Evolutionary conservation across 2,329 filamentous ascomycete genomes (phyloP).

Genomic region (Paracoccidioides brasiliensis): DNA sequence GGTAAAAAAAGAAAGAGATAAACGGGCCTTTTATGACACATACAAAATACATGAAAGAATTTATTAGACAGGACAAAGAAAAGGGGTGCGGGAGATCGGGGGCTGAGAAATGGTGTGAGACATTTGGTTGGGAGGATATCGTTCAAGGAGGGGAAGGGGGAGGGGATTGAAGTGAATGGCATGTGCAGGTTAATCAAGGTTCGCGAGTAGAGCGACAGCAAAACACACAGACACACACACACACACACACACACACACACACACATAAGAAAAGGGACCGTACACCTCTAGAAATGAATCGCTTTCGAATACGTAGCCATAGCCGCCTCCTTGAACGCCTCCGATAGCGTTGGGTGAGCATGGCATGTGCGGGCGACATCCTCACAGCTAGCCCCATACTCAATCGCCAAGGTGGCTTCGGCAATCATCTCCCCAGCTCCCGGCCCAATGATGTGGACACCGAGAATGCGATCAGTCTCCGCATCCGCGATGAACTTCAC

Average conservation of each 20-base stretch:
- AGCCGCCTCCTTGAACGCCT: conserved; percentile 98
- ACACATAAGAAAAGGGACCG: background rate
- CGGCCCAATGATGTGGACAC: conserved; percentile 90
- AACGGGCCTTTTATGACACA: background rate
- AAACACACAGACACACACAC: background rate
- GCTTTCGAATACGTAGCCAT: conserved; percentile 95
- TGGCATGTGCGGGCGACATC: conserved; percentile 92
- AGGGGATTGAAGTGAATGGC: no score
- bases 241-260: no score
- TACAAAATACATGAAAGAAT: background rate
- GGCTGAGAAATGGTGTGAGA: no score
- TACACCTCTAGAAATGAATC: conserved; percentile 66
- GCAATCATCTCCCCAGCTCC: conserved; percentile 99
- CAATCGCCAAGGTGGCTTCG: conserved; percentile 83
- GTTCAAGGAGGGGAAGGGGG: no score
- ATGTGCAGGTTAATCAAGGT: no score
- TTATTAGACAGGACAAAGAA: background rate
- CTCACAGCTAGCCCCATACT: conserved; percentile 92
- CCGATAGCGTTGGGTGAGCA: conserved; percentile 87
- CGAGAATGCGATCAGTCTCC: conserved; percentile 89
- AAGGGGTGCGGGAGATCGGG: background rate
- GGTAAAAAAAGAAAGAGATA: background rate
- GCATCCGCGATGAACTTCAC: conserved; percentile 96
- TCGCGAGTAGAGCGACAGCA: no score
- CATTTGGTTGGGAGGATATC: no score